Evolutionary conservation across 768 basidiomycete species (phyloP).

Genomic region (Mycena filopes): DNA sequence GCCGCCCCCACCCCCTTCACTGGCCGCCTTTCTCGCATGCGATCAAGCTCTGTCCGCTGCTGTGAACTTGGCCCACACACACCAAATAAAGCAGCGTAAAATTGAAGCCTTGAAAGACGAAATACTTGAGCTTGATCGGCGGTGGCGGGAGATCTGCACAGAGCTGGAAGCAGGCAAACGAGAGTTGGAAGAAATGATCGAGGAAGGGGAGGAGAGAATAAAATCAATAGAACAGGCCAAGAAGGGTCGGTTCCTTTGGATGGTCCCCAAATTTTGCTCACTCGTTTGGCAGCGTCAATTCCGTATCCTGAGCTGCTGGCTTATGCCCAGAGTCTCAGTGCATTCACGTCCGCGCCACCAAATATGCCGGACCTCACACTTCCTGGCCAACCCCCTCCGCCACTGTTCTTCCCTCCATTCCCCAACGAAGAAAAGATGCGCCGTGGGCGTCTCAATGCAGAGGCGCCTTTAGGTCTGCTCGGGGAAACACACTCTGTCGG

Average conservation of each 20-base stretch:
- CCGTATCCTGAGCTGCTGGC: constrained; percentile 86
- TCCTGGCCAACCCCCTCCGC: constrained; percentile 79
- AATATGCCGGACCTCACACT: constrained; percentile 82
- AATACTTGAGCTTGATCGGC: constrained; percentile 71
- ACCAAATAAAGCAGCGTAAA: constrained; percentile 79
- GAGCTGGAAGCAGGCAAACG: constrained; percentile 73
- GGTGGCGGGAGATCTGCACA: constrained; percentile 75
- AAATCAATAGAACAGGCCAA: constrained; percentile 78
- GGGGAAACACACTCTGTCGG: constrained; percentile 89
- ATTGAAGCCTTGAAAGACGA: constrained; percentile 81
- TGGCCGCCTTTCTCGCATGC: constrained; percentile 67
- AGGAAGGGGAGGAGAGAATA: constrained; percentile 79
- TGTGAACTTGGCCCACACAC: constrained; percentile 70
- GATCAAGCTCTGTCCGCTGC: constrained; percentile 76
- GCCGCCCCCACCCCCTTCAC: constrained; percentile 70
- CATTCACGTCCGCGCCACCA: constrained; percentile 90
- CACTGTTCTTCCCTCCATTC: constrained; percentile 89
- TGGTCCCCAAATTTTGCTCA: neutral
- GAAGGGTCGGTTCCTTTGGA: constrained; percentile 58
- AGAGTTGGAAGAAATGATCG: constrained; percentile 75
- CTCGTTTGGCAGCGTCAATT: constrained; percentile 65
- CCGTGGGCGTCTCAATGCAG: constrained; percentile 80
- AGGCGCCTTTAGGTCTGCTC: constrained; percentile 79
- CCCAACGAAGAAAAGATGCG: constrained; percentile 95
- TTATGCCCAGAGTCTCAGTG: constrained; percentile 86